phyloP scores from a whole-genome alignment of 2,329 filamentous ascomycete species.

The Paecilomyces dactylethromorphus region DNA sequence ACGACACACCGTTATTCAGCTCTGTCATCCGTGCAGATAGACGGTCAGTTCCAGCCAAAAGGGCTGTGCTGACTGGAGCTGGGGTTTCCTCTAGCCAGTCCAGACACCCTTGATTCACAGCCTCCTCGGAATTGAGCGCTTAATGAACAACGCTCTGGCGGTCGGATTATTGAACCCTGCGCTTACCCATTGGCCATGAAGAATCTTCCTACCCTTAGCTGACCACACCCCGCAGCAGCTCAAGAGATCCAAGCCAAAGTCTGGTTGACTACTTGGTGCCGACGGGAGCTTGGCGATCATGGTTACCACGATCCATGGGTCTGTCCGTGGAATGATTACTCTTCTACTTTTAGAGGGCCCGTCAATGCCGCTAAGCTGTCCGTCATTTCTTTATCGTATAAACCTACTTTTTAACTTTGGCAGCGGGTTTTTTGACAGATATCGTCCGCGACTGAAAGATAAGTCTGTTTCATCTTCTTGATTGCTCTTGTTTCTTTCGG shows the following conservation, averaged over 20 bases:
- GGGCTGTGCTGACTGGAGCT: neutral
- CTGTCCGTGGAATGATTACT: neutral
- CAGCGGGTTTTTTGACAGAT: neutral
- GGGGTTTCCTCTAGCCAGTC: neutral
- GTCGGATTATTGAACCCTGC: neutral
- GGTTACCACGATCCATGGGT: neutral
- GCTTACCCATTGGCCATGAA: neutral
- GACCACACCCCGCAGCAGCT: neutral
- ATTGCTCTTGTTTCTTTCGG: neutral
- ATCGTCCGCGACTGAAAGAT: neutral
- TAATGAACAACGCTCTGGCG: neutral
- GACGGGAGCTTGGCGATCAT: neutral
- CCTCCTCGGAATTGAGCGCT: neutral
- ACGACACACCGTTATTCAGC: neutral
- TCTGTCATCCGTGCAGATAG: neutral
- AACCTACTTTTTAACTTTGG: neutral
- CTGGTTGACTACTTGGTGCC: neutral
- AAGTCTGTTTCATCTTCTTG: neutral
- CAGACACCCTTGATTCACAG: neutral
- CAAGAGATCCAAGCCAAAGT: neutral
- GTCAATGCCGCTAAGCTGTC: neutral
- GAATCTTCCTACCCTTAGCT: neutral
- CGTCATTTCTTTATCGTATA: neutral
- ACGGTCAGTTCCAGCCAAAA: neutral
- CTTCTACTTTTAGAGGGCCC: neutral